These are phyloP conservation scores for Mucor piriformis DNA, from an alignment of 371 early-diverging fungal genomes.

Conservation along the genomic window DNA sequence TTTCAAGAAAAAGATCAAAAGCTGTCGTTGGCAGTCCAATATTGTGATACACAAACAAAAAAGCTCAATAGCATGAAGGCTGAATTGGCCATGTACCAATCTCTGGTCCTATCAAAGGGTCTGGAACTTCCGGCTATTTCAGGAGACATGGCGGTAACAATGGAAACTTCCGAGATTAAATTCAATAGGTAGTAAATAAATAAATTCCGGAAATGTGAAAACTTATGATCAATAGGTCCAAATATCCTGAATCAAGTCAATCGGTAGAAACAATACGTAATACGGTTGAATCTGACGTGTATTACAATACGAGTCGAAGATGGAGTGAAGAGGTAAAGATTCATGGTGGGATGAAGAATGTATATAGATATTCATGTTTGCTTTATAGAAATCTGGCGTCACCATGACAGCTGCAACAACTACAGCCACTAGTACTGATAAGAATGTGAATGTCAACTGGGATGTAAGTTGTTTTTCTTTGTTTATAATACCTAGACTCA, in stretches of 20 bases:
- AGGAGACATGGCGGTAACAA: conserved; percentile 1
- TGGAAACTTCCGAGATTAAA: conserved; percentile 12
- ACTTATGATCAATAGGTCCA: not conserved
- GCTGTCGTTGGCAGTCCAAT: conserved; percentile 14
- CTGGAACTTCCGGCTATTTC: conserved; percentile 8
- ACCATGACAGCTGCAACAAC: not conserved
- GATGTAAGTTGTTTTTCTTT: conserved; percentile 21
- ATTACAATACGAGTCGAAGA: not conserved
- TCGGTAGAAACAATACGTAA: conserved; percentile 1
- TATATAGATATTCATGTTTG: not conserved
- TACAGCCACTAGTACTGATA: conserved; percentile 13
- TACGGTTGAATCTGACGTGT: not conserved
- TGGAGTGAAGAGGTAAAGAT: conserved; percentile 2
- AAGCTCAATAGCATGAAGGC: conserved; percentile 18
- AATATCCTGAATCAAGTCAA: not conserved
- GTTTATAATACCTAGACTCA: not conserved
- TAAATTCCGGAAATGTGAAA: not conserved
- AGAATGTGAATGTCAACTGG: conserved; percentile 37
- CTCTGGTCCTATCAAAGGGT: conserved; percentile 10
- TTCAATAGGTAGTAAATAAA: not conserved
- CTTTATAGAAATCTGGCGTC: not conserved
- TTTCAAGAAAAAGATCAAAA: conserved; percentile 30
- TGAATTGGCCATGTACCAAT: conserved; percentile 13
- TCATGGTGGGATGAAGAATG: not conserved
- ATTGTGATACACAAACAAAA: conserved; percentile 25